Conservation (phyloP, 2,329 filamentous ascomycete species). For the Berkeleyomyces rouxiae region DNA sequence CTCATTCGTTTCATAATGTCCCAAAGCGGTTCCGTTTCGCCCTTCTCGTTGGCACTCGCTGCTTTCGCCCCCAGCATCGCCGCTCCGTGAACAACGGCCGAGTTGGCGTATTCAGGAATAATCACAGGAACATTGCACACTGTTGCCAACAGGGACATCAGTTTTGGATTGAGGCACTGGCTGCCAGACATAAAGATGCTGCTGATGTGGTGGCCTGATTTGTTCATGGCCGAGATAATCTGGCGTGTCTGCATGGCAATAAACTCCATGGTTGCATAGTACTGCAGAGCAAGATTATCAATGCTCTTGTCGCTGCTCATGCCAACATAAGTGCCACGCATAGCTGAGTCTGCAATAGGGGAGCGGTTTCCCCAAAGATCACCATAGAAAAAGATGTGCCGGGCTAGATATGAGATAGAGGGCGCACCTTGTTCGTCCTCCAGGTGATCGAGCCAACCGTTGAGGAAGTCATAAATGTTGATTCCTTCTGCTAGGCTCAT, state of each 20-base stretch:
- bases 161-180: slow-evolving; percentile 86
- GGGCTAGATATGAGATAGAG: slow-evolving; percentile 66
- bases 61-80: slow-evolving; percentile 97
- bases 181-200: slow-evolving; percentile 98
- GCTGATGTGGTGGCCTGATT: slow-evolving; percentile 66
- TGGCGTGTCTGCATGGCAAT: slow-evolving; percentile 94
- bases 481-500: slow-evolving; percentile 60
- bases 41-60: slow-evolving; percentile 53
- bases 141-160: slow-evolving; percentile 84
- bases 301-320: slow-evolving; percentile 74
- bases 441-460: slow-evolving; percentile 68
- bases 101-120: slow-evolving; percentile 85
- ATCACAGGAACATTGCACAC: slow-evolving; percentile 84
- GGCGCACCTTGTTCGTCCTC: slow-evolving; percentile 52
- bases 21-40: slow-evolving; percentile 76
- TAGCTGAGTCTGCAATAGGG: slow-evolving; percentile 78
- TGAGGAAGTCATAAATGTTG: slow-evolving; percentile 92
- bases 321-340: slow-evolving; percentile 81
- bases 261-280: slow-evolving; percentile 95
- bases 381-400: slow-evolving; percentile 97
- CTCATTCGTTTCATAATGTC: slow-evolving; percentile 96
- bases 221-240: slow-evolving; percentile 90
- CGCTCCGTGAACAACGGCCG: slow-evolving; percentile 91
- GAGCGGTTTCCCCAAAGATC: slow-evolving; percentile 95
- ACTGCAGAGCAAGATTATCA: slow-evolving; percentile 76